Conservation (phyloP, 371 early-diverging fungal genomes). For the Mortierella polycephala region DNA sequence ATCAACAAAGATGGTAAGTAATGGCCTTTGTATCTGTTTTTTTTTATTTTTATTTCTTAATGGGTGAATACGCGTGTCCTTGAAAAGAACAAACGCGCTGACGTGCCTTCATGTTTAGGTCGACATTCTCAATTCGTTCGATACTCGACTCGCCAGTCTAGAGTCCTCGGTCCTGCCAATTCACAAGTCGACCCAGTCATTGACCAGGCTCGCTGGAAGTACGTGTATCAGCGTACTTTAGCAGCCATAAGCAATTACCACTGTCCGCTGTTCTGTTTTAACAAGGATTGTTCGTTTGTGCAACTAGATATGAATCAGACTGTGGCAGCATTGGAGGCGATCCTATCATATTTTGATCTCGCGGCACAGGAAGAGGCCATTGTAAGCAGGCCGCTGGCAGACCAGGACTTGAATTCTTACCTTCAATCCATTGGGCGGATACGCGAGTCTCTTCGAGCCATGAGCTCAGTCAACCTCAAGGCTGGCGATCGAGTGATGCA, state of each 20-base stretch:
- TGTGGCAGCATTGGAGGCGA: conserved; percentile 74
- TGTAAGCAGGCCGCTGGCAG: conserved; percentile 67
- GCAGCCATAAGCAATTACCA: background rate
- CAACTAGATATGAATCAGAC: conserved; percentile 77
- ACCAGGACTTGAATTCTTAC: conserved; percentile 63
- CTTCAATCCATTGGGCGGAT: conserved; percentile 65
- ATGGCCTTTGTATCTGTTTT: background rate
- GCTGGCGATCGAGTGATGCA: conserved; percentile 66
- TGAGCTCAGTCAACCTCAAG: conserved; percentile 61
- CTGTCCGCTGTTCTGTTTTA: background rate
- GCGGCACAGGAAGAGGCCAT: conserved; percentile 79
- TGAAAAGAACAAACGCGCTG: background rate
- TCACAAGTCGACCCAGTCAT: conserved; percentile 85
- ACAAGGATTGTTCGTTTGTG: background rate
- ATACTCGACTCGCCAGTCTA: conserved; percentile 80
- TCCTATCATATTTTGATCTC: conserved; percentile 82
- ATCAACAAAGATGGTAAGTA: conserved; percentile 47
- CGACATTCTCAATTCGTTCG: conserved; percentile 84
- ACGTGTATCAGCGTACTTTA: conserved; percentile 16
- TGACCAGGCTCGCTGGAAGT: conserved; percentile 87
- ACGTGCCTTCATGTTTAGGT: conserved; percentile 50
- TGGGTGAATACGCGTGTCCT: background rate
- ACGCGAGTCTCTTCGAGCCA: conserved; percentile 66
- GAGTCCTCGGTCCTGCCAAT: conserved; percentile 89
- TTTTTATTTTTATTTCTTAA: background rate